These are phyloP conservation scores for Arabis hirsuta DNA, from an alignment of 345 rosid genomes.

Conservation along the genomic window DNA sequence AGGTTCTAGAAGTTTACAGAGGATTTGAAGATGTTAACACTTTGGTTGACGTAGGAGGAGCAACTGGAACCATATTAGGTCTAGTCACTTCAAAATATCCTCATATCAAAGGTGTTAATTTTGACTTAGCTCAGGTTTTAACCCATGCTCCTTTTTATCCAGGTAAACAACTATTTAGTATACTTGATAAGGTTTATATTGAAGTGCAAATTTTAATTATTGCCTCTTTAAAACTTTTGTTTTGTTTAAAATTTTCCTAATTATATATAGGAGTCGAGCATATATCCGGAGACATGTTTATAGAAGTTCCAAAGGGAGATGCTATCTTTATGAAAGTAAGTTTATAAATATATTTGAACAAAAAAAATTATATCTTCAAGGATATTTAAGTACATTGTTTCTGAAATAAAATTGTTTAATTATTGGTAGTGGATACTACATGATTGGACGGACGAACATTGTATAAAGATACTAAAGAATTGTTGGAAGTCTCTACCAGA, in stretches of 20 bases:
- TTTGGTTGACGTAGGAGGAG: slow-evolving; percentile 73
- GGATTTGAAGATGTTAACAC: slow-evolving; percentile 56
- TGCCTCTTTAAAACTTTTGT: background rate
- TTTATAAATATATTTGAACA: background rate
- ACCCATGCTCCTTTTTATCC: slow-evolving; percentile 42
- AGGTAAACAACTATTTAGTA: background rate
- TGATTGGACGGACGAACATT: slow-evolving; percentile 47
- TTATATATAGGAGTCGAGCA: slow-evolving; percentile 62
- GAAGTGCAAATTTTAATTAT: background rate
- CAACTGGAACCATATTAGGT: slow-evolving; percentile 50
- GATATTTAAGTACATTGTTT: background rate
- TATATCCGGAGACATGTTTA: slow-evolving; percentile 84
- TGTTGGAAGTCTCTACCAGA: slow-evolving; percentile 47
- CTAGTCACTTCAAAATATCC: slow-evolving; percentile 57
- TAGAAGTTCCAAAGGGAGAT: slow-evolving; percentile 65
- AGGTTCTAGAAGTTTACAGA: slow-evolving; percentile 52
- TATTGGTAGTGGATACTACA: slow-evolving; percentile 46
- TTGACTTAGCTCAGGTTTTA: slow-evolving; percentile 45
- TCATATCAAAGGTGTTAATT: slow-evolving; percentile 53
- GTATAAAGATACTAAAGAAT: slow-evolving; percentile 47
- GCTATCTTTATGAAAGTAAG: slow-evolving; percentile 81
- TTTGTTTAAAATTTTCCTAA: background rate
- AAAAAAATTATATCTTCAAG: background rate
- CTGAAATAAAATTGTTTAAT: background rate
- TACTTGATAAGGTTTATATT: background rate